Evolutionary conservation across 108 stramenopile species (phyloP), one percentile per base, ranked within the genome.

Genomic region (Cyclotella choctawhatcheeana): DNA sequence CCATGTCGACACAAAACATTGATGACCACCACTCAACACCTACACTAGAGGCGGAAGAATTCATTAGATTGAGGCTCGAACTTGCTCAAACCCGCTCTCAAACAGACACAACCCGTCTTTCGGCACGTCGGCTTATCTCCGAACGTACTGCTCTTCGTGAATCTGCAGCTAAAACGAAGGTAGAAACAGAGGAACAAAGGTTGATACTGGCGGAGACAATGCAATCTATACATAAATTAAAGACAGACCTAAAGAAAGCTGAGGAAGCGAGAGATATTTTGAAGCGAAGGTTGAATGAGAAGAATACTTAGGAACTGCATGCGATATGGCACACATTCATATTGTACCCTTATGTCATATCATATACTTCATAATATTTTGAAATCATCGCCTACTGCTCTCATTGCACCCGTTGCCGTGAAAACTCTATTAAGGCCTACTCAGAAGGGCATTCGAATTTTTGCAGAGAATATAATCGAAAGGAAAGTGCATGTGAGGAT

Each of bases 61-160:
- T 67, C 40, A 58, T 73, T 62, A 67, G 72, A 43, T 62, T 81
- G 48, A 81, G 73, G 44, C 62, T 73, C 10, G 72, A 81, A 58
- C 53, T 81, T 4, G 72, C 72, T n/a, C 79, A 79, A 71, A 71
- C 69, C 6, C 64, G 64, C 2, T 60, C 77, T 10, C 55, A 34
- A n/a, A 79, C 77, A 24, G 77, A 79, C 44, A 62, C 61, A 3
- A 33, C 30, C 10, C 47, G 76, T 13, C 40, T 69, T 6, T 51
- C 69, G 30, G 61, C 69, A 4, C 60, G 76, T 13, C 67, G 54
- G 44, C 54, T 77, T 3, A 65, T 81, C 35, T 47, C 58, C 3
- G 7, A 81, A 58, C 67, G 79, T 30, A 71, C 67, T 24, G 44
- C 29, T 24, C 45, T 73, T 14, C 34, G 33, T n/a, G 62, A 56